Evolutionary conservation across 2,329 filamentous ascomycete species (phyloP).

Genomic region (Fusarium illudens): DNA sequence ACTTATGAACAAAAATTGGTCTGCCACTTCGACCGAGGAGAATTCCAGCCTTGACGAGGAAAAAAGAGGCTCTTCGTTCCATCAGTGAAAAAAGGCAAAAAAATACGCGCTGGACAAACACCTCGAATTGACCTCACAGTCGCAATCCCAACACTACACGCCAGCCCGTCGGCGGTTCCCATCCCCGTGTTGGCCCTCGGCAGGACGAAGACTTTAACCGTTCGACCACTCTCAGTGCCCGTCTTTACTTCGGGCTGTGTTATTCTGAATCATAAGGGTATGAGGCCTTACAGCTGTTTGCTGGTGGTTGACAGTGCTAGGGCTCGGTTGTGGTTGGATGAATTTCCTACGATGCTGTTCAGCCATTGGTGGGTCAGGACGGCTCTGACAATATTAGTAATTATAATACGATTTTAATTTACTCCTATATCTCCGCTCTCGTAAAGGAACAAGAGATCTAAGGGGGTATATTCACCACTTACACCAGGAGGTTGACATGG

Average conservation of each 20-base stretch:
- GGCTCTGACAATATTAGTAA: neutral
- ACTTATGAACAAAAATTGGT: too few relatives aligned
- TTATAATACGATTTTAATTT: neutral
- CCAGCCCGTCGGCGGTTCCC: neutral
- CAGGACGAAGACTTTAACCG: neutral
- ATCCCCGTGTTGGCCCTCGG: neutral
- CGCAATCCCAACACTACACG: neutral
- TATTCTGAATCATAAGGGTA: neutral
- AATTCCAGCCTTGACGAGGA: too few relatives aligned
- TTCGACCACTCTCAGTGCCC: neutral
- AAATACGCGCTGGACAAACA: neutral
- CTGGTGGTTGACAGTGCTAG: neutral
- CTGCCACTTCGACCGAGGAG: too few relatives aligned
- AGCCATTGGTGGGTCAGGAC: neutral
- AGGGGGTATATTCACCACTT: neutral
- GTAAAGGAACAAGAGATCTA: neutral
- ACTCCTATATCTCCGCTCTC: neutral
- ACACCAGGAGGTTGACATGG: neutral
- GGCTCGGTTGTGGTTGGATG: neutral
- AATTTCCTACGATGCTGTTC: neutral
- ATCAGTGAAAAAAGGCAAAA: neutral
- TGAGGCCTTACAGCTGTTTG: neutral
- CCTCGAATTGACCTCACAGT: neutral
- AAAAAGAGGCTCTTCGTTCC: too few relatives aligned
- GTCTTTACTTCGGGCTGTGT: neutral